phyloP scores from a whole-genome alignment of 2,329 filamentous ascomycete species.

The Purpureocillium lavendulum region DNA sequence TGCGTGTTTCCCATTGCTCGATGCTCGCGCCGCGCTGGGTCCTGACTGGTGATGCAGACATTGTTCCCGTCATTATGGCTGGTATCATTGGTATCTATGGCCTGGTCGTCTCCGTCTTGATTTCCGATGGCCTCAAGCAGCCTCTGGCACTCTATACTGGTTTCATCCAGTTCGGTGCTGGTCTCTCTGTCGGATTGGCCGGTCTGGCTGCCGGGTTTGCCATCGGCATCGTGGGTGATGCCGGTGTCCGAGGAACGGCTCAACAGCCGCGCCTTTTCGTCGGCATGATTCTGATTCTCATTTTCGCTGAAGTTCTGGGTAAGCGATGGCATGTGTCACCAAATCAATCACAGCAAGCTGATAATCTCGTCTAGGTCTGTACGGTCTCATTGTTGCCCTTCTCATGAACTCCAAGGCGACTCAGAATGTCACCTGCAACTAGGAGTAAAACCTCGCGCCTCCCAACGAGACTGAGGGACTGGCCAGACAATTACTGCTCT shows the following conservation, averaged over 20 bases:
- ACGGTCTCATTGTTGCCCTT: conserved; percentile 96
- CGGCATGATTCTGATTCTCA: conserved; percentile 98
- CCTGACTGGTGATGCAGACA: conserved; percentile 52
- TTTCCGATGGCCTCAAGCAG: conserved; percentile 72
- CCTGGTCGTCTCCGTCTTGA: conserved; percentile 79
- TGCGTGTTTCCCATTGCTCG: conserved; percentile 39
- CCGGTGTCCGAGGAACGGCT: conserved; percentile 78
- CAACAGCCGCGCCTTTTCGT: conserved; percentile 84
- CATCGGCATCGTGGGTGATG: conserved; percentile 82
- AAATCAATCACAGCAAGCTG: conserved; percentile 9
- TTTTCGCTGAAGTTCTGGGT: conserved; percentile 99
- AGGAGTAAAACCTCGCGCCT: conserved; percentile 3
- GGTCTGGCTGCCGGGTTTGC: conserved; percentile 80
- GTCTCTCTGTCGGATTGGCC: conserved; percentile 72
- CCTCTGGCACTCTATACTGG: conserved; percentile 67
- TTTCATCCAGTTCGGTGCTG: conserved; percentile 80
- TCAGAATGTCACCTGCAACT: conserved; percentile 53
- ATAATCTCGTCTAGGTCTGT: conserved; percentile 61
- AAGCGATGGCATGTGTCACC: conserved; percentile 24
- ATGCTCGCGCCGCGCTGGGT: neutral
- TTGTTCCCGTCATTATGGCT: conserved; percentile 99
- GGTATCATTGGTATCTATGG: conserved; percentile 99
- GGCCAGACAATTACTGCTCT: conserved; percentile 4
- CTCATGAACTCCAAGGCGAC: conserved; percentile 97
- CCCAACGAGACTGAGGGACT: neutral